Evolutionary conservation across 306 rosid genomes (phyloP).

Genomic region (Mimosa pudica): DNA sequence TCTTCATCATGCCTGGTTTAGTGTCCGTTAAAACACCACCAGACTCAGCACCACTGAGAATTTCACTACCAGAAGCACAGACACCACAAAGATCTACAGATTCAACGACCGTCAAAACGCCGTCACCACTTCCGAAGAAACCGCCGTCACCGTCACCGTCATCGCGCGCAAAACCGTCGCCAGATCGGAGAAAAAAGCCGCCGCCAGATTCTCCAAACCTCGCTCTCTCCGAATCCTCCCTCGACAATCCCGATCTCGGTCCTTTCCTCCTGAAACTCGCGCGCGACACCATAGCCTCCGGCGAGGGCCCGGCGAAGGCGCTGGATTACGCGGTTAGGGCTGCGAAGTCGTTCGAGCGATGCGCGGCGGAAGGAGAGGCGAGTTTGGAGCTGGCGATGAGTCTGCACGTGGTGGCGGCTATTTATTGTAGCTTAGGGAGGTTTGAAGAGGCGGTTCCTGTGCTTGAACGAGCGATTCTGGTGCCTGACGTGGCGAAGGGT

Average conservation of each 20-base stretch:
- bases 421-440: slow-evolving; percentile 84
- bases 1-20: slow-evolving; percentile 77
- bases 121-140: slow-evolving; percentile 67
- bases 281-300: slow-evolving; percentile 88
- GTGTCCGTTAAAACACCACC: slow-evolving; percentile 82
- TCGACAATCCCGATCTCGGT: slow-evolving; percentile 98
- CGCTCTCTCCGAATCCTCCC: slow-evolving; percentile 61
- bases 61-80: slow-evolving; percentile 59
- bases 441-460: slow-evolving; percentile 97
- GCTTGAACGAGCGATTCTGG: slow-evolving; percentile 85
- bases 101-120: slow-evolving; percentile 46
- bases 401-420: slow-evolving; percentile 91
- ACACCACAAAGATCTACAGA: slow-evolving; percentile 60
- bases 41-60: slow-evolving; percentile 59
- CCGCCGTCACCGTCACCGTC: slow-evolving; percentile 84
- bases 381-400: slow-evolving; percentile 97
- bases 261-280: slow-evolving; percentile 94
- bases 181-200: slow-evolving; percentile 62
- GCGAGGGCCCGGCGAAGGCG: slow-evolving; percentile 90
- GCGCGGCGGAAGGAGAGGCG: slow-evolving; percentile 77
- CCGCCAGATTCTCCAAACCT: slow-evolving; percentile 66
- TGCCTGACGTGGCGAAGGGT: slow-evolving; percentile 62
- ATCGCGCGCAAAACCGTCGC: slow-evolving; percentile 70
- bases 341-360: slow-evolving; percentile 88
- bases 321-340: slow-evolving; percentile 84